Evolutionary conservation across 208 protist species (phyloP).

Genomic region (Endotrypanum monterogeii): DNA sequence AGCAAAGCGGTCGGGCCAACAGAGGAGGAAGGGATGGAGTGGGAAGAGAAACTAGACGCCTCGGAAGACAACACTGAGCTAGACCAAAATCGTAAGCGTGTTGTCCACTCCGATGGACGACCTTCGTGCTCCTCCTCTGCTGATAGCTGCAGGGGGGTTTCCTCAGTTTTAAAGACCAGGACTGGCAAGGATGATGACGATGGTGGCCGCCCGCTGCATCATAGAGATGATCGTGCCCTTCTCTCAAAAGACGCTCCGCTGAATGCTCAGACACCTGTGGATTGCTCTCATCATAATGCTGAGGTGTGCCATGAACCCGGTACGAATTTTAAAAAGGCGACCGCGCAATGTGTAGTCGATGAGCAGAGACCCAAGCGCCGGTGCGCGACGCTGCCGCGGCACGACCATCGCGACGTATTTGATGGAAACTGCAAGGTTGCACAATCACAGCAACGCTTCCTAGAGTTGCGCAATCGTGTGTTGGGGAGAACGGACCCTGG

Average conservation of each 20-base stretch:
- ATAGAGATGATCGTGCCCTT: neutral
- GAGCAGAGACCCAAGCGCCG: neutral
- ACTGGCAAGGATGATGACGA: neutral
- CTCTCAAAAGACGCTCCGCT: too few species aligned
- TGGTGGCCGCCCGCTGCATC: neutral
- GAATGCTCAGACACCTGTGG: neutral
- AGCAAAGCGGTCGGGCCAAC: neutral
- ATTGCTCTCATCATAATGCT: too few species aligned
- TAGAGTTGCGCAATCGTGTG: constrained; percentile 32
- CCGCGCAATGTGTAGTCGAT: neutral
- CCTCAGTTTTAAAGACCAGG: neutral
- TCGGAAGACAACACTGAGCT: neutral
- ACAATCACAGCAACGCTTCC: constrained; percentile 17
- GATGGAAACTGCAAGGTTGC: neutral
- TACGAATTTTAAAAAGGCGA: neutral
- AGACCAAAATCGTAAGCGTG: neutral
- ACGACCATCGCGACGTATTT: neutral
- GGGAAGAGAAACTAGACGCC: neutral
- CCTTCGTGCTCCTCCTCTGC: neutral
- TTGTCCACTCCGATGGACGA: neutral
- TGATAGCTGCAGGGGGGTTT: neutral
- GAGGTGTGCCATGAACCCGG: neutral
- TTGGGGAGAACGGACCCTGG: constrained; percentile 7
- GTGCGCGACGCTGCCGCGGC: neutral
- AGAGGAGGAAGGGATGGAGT: neutral